A percentile compares a stretch with the other conserved stretches of the same genome.
Conservation (phyloP, 345 rosid genomes). For the Ceriops zippeliana region DNA sequence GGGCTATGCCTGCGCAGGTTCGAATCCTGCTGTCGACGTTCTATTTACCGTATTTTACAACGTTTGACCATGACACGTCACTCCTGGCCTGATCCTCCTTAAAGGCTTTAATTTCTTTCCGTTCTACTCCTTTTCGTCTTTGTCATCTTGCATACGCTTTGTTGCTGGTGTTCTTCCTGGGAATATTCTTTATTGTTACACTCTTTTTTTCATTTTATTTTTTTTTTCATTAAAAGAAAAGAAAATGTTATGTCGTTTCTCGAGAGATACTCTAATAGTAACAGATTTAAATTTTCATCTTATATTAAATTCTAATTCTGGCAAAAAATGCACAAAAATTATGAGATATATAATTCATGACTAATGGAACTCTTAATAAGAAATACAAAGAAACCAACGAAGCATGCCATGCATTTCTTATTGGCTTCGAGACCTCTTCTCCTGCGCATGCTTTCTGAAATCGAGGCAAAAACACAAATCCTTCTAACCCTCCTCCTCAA, state of each 20-base stretch:
- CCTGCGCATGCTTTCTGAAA: conserved; percentile 1
- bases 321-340: too few relatives aligned
- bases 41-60: too few relatives aligned
- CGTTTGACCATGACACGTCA: too few relatives aligned
- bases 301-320: too few relatives aligned
- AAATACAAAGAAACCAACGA: not conserved
- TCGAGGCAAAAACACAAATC: not conserved
- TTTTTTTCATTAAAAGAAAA: too few relatives aligned
- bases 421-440: conserved; percentile 13
- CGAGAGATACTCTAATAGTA: too few relatives aligned
- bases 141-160: conserved; percentile 17
- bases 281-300: too few relatives aligned
- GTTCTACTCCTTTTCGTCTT: conserved; percentile 15
- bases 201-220: conserved; percentile 10
- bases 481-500: not conserved
- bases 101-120: conserved; percentile 26
- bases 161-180: conserved; percentile 19
- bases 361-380: too few relatives aligned
- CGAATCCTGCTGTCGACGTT: conserved; percentile 99
- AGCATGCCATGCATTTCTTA: not conserved
- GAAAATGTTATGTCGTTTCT: too few relatives aligned
- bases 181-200: conserved; percentile 20
- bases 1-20: conserved; percentile 99
- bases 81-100: conserved; percentile 20
- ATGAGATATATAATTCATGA: too few relatives aligned